Evolutionary conservation across 2,329 filamentous ascomycete species (phyloP), one percentile per base, ranked within the genome.

Genomic region (Pseudogymnoascus sp.): DNA sequence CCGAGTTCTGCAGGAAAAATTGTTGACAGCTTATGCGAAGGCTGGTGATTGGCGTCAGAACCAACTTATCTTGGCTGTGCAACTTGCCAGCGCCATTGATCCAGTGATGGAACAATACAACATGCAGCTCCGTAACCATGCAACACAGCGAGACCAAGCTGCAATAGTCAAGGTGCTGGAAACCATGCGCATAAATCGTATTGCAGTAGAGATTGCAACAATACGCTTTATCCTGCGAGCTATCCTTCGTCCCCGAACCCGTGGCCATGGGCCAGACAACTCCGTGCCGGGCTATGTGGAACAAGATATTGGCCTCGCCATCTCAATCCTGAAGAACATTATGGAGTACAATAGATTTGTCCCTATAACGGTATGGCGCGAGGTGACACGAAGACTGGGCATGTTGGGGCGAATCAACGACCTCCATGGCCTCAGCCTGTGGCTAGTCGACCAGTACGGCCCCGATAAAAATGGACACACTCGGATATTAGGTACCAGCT

Each of bases 301-400:
- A 19, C 76, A 75, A 41, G 76, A 77, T 35, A 66, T 71, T 58
- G 58, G 66, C 65, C 75, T 58, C 62, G 67, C 25, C 72, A 82
- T 68, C 72, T 82, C 55, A 74, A 71, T 82, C 19, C 74, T 81
- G 33, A 76, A 81, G 62, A 73, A 74, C 55, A 74, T 82, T 42
- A 75, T 83, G 60, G 72, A 77, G 64, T 74, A 72, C 39, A 78
- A 77, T 16, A 73, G 73, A 62, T 66, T 72, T 62, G 73, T 82
- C 23, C 74, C 74, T 22, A 72, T 76, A 2, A 72, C 66, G 25
- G 68, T 75, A 14, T 89, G 85, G 86, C 72, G 74, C 55, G 84
- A 87, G 68, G 75, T 86, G 8, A 69, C 88, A 42, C 82, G 82
- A 52, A 79, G 84, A 28, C 78, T 83, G 52, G 86, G 85, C 3